phyloP scores from a whole-genome alignment of 331 rosid species.

The Spiraea crenata region DNA sequence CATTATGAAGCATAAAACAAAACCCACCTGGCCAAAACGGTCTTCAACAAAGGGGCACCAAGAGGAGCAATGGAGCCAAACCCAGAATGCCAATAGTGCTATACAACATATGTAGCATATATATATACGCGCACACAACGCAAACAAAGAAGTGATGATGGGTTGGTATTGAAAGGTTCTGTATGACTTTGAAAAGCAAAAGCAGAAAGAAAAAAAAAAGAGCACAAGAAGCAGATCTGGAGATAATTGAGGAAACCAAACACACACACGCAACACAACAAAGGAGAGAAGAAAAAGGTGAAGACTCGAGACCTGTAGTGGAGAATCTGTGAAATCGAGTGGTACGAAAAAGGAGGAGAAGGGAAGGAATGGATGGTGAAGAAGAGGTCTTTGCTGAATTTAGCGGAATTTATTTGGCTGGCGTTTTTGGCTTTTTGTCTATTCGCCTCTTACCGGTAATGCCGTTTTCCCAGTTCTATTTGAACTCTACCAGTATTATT shows the following conservation, averaged over 20 bases:
- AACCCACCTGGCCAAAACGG: conserved; percentile 24
- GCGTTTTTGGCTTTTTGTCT: conserved; percentile 16
- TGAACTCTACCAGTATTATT: not conserved
- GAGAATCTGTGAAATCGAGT: conserved; percentile 62
- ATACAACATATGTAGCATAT: not conserved
- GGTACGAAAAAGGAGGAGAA: conserved; percentile 37
- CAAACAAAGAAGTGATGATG: not conserved
- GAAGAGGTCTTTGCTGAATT: conserved; percentile 27
- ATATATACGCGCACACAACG: no score
- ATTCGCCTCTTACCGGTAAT: conserved; percentile 26
- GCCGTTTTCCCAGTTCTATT: conserved; percentile 24
- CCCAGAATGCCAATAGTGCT: conserved; percentile 20
- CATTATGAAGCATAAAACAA: conserved; percentile 12
- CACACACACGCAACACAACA: no score
- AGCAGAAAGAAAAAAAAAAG: conserved; percentile 4
- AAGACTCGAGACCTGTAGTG: conserved; percentile 22
- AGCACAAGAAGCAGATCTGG: conserved; percentile 23
- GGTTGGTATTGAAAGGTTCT: conserved; percentile 2
- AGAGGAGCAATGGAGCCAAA: conserved; percentile 19
- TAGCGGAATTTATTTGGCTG: conserved; percentile 34
- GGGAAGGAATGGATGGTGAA: conserved; percentile 50
- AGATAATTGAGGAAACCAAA: not conserved
- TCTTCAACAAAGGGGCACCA: conserved; percentile 13
- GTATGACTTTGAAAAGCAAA: conserved; percentile 28
- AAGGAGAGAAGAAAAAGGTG: no score